Evolutionary conservation across 164 flowering plant genomes (phyloP).

Genomic region (Liquidambar formosana): DNA sequence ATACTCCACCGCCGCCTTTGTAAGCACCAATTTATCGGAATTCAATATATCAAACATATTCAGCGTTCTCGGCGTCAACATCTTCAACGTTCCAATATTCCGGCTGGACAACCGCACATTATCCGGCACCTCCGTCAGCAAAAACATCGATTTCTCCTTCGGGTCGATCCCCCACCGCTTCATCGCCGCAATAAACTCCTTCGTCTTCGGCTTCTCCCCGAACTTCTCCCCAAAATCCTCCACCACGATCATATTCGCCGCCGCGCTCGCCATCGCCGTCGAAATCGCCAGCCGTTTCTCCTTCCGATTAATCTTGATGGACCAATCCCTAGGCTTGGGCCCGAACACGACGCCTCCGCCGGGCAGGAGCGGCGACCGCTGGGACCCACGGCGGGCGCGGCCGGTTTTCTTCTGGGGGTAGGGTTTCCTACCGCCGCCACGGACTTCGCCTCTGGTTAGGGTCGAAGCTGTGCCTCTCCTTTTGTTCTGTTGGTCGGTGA

Average conservation of each 20-base stretch:
- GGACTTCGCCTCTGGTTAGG: slow-evolving; percentile 82
- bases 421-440: slow-evolving; percentile 95
- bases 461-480: slow-evolving; percentile 97
- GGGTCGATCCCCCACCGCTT: slow-evolving; percentile 90
- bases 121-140: slow-evolving; percentile 65
- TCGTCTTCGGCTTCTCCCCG: slow-evolving; percentile 82
- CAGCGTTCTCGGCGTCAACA: slow-evolving; percentile 86
- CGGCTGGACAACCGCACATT: slow-evolving; percentile 73
- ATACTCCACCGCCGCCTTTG: slow-evolving; percentile 60
- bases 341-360: slow-evolving; percentile 97
- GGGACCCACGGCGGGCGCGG: slow-evolving; percentile 80
- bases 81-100: slow-evolving; percentile 77
- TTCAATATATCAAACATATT: slow-evolving; percentile 91
- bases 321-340: slow-evolving; percentile 94
- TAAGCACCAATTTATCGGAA: slow-evolving; percentile 71
- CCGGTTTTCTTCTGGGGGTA: slow-evolving; percentile 95
- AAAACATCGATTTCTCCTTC: slow-evolving; percentile 70
- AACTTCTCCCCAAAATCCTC: slow-evolving; percentile 78
- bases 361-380: slow-evolving; percentile 86
- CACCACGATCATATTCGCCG: slow-evolving; percentile 57
- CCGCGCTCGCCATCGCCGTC: slow-evolving; percentile 81
- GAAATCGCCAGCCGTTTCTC: slow-evolving; percentile 88
- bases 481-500: slow-evolving; percentile 76
- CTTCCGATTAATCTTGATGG: slow-evolving; percentile 82
- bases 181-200: slow-evolving; percentile 83